Evolutionary conservation across 106 monocot genomes (phyloP), one percentile per base, ranked within the genome.

Genomic region (Iris macrosiphon): DNA sequence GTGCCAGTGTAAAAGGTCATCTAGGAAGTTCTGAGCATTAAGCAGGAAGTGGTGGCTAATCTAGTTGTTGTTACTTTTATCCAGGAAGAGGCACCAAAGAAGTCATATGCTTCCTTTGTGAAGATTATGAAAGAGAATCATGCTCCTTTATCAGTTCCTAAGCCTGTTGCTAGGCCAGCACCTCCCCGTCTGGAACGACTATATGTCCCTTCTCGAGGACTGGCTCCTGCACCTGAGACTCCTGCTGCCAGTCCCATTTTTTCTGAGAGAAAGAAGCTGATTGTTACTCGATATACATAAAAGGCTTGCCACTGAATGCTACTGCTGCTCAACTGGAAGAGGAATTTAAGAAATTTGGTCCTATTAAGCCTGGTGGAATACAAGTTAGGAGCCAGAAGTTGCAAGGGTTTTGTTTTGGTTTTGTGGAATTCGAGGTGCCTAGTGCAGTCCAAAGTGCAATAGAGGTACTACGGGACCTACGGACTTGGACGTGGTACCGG

Each of bases 31-130:
- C 76, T 79, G 29, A 68, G 30, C 22, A 40, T 0, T 47, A 13
- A 64, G 35, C 45, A 49, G 14, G 25, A 37, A 24, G 65, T 32
- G 31, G 64, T 65, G 12, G 64, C 61, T 30, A 56, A 61, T 19
- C 10, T 53, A 40, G 34, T 2, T 49, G 26, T 45, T 56, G 55
- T 15, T 53, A 14, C 44, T 22, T 12, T 60, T 19, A 31, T 42
- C 25, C 46, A 64, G 16, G 81, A 82, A 49, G 81, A 84, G 66
- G 72, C 68, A 6, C 81, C 79, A 33, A 95, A 85, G 63, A 95
- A 95, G 53, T 95, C 95, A 4, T 95, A 89, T 74, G 95, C 95
- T 67, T 95, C 89, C 7, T 82, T 95, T 77, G 95, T 95, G 77
- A 67, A 72, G 61, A 68, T 72, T 27, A 75, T 79, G 84, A 75